Evolutionary conservation across 495 filamentous ascomycete species (phyloP).

Genomic region (Annulohypoxylon bovei): DNA sequence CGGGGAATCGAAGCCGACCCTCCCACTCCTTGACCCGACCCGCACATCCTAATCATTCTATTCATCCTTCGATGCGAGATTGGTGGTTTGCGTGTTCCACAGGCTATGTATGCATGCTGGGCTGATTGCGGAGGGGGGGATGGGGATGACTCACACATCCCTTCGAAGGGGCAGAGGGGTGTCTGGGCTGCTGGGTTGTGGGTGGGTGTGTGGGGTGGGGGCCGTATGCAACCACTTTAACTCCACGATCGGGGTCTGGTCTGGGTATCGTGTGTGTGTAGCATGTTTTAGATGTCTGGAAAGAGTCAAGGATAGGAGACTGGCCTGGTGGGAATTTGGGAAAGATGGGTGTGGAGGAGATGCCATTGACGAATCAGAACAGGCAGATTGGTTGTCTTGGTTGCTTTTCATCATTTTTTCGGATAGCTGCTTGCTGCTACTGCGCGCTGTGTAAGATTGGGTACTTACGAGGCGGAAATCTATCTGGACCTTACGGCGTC

Average conservation of each 20-base stretch:
- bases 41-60: background rate
- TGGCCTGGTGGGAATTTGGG: background rate
- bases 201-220: constrained; percentile 17
- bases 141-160: constrained; percentile 35
- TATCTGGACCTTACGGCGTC: background rate
- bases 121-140: constrained; percentile 1
- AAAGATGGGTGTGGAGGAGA: background rate
- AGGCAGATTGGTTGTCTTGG: background rate
- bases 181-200: too few relatives aligned
- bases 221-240: constrained; percentile 39
- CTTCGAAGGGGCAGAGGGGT: constrained; percentile 1
- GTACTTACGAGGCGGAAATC: background rate
- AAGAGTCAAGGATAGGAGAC: background rate
- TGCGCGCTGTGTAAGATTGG: background rate
- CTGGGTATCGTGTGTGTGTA: background rate
- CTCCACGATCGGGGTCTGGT: constrained; percentile 4
- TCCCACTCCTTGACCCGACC: background rate
- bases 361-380: constrained; percentile 38
- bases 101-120: constrained; percentile 1
- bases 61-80: constrained; percentile 28
- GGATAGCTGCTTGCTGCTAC: background rate
- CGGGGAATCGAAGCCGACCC: background rate
- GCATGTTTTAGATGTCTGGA: background rate
- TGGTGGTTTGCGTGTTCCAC: constrained; percentile 19
- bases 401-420: background rate